These are phyloP conservation scores for Talaromyces sp. DNA, from an alignment of 2,329 filamentous ascomycete species.

Conservation along the genomic window DNA sequence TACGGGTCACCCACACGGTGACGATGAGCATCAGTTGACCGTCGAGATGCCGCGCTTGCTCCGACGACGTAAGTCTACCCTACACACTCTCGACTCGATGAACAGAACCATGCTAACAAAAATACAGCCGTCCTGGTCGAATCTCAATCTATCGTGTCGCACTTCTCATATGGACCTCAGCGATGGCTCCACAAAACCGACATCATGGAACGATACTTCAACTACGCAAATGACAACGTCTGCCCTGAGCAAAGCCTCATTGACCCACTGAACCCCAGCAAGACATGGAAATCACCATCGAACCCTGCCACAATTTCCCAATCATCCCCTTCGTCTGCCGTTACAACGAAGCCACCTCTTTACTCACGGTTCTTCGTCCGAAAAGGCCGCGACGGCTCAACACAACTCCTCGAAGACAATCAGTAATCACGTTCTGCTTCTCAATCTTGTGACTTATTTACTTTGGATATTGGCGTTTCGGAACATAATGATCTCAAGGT, in stretches of 20 bases:
- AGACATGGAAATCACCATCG: slow-evolving; percentile 2
- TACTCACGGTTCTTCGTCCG: slow-evolving; percentile 5
- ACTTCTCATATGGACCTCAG: slow-evolving; percentile 18
- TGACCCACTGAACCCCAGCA: slow-evolving; percentile 12
- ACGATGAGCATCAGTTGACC: slow-evolving; percentile 18
- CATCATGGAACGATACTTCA: slow-evolving; percentile 19
- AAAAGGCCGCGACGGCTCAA: not conserved
- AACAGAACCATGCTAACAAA: not conserved
- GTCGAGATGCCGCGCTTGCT: slow-evolving; percentile 18
- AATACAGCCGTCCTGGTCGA: slow-evolving; percentile 16
- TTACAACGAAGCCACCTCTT: not conserved
- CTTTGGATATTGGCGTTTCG: slow-evolving; percentile 6
- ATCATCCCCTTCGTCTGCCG: not conserved
- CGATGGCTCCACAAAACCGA: slow-evolving; percentile 16
- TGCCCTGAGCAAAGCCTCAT: slow-evolving; percentile 13
- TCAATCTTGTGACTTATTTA: not conserved
- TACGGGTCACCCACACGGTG: slow-evolving; percentile 15
- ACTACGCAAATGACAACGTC: slow-evolving; percentile 18
- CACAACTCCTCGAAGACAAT: not conserved
- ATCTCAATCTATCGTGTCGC: slow-evolving; percentile 18
- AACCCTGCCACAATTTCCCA: not conserved
- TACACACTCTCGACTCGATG: no score
- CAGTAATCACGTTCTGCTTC: not conserved
- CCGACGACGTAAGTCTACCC: slow-evolving; percentile 10
- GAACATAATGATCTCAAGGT: slow-evolving; percentile 7